A percentile compares a stretch with the other conserved stretches of the same genome.
Conservation (phyloP, 2,329 filamentous ascomycete genomes). For the Colletotrichum musae region DNA sequence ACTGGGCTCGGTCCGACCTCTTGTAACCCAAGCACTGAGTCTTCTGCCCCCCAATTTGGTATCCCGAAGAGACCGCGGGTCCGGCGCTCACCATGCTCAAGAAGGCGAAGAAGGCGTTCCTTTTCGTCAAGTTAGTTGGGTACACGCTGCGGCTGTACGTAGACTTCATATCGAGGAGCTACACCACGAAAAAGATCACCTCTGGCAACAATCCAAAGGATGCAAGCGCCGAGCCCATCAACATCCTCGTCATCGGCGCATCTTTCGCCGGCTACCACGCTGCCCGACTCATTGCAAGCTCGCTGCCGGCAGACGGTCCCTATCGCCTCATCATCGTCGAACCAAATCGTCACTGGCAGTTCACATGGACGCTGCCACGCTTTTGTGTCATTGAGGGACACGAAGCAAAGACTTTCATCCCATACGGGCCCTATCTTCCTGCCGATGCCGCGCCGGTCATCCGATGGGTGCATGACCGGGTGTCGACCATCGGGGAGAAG, state of each 20-base stretch:
- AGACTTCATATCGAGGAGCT: slow-evolving; percentile 35
- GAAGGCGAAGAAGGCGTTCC: slow-evolving; percentile 49
- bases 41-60: background rate
- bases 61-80: background rate
- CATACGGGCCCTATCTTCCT: slow-evolving; percentile 63
- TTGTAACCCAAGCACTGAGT: background rate
- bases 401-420: slow-evolving; percentile 73
- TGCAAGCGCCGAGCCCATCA: slow-evolving; percentile 49
- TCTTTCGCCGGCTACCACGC: slow-evolving; percentile 70
- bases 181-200: slow-evolving; percentile 36
- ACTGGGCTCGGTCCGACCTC: background rate
- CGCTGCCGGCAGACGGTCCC: slow-evolving; percentile 60
- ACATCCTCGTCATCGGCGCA: slow-evolving; percentile 70
- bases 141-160: slow-evolving; percentile 44
- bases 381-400: slow-evolving; percentile 70
- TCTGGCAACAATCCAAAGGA: slow-evolving; percentile 36
- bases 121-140: slow-evolving; percentile 49
- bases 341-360: slow-evolving; percentile 73
- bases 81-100: slow-evolving; percentile 14
- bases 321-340: slow-evolving; percentile 71
- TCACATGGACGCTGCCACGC: slow-evolving; percentile 72
- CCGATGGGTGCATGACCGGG: slow-evolving; percentile 60
- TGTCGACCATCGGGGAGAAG: slow-evolving; percentile 52
- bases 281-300: slow-evolving; percentile 62
- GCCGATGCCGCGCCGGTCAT: slow-evolving; percentile 51